Conservation (phyloP, 805 yeast genomes). For the Pichia pseudocactophila region DNA sequence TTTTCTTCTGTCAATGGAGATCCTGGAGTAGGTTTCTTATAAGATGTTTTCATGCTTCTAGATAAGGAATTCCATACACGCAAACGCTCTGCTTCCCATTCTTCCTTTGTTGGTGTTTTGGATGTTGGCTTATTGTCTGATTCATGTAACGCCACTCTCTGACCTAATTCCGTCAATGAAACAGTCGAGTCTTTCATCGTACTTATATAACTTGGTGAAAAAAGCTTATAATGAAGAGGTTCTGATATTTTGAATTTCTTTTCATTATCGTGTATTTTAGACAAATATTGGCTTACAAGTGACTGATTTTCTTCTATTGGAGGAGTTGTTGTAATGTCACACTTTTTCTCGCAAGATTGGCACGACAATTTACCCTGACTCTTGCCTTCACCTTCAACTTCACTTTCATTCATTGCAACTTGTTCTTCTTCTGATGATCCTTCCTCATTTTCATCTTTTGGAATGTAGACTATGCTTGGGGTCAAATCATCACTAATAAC, state of each 20-base stretch:
- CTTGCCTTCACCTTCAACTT: not conserved
- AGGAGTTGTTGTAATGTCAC: conserved; percentile 1
- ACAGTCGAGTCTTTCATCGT: conserved; percentile 12
- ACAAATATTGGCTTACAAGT: conserved; percentile 7
- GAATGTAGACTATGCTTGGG: conserved; percentile 16
- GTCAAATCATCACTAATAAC: conserved; percentile 26
- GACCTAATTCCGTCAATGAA: conserved; percentile 12
- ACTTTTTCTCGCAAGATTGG: not conserved
- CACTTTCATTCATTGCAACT: not conserved
- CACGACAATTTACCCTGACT: not conserved
- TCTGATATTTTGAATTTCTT: conserved; percentile 6
- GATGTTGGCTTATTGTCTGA: not conserved
- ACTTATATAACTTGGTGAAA: conserved; percentile 13
- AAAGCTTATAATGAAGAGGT: conserved; percentile 14
- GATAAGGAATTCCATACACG: conserved; percentile 59
- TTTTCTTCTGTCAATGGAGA: conserved; percentile 45
- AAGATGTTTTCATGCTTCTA: conserved; percentile 50
- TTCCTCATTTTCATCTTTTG: not conserved
- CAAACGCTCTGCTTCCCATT: conserved; percentile 58
- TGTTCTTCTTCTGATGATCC: not conserved
- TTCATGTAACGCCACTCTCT: not conserved
- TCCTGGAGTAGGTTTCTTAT: conserved; percentile 71
- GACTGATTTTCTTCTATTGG: conserved; percentile 11
- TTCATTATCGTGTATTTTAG: conserved; percentile 4
- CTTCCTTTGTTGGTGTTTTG: conserved; percentile 43